Conservation (phyloP, 768 basidiomycete species). For the Hemileccinum impolitum region DNA sequence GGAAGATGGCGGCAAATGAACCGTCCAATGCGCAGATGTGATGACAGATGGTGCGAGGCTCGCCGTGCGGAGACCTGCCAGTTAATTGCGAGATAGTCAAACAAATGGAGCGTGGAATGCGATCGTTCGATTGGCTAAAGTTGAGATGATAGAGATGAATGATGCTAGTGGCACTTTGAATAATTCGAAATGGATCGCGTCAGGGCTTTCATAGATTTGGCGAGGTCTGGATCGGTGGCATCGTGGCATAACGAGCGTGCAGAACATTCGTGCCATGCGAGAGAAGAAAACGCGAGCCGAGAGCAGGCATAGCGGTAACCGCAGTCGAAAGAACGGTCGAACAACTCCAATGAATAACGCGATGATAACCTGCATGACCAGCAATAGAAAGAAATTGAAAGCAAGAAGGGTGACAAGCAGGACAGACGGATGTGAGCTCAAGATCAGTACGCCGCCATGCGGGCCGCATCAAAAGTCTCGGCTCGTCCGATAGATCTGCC, state of each 20-base stretch:
- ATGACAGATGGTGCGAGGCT: constrained; percentile 24
- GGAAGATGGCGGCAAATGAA: constrained; percentile 22
- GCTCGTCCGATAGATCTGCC: constrained; percentile 52
- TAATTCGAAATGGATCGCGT: constrained; percentile 9
- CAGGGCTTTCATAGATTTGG: constrained; percentile 7
- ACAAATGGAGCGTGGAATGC: constrained; percentile 32
- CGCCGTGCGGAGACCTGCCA: constrained; percentile 8
- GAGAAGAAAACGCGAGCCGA: constrained; percentile 10
- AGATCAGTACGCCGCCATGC: constrained; percentile 46
- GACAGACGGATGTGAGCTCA: constrained; percentile 10
- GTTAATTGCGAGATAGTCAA: constrained; percentile 23
- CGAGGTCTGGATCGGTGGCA: constrained; percentile 11
- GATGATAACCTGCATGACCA: constrained; percentile 10
- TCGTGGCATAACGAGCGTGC: constrained; percentile 15
- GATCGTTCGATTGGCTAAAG: constrained; percentile 20
- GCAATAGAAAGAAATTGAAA: constrained; percentile 7
- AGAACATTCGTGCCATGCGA: constrained; percentile 14
- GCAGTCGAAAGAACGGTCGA: constrained; percentile 7
- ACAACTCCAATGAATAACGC: constrained; percentile 2
- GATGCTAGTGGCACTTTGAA: constrained; percentile 17
- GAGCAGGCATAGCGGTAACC: constrained; percentile 10
- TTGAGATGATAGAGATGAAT: constrained; percentile 14
- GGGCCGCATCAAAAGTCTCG: constrained; percentile 66
- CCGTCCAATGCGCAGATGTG: constrained; percentile 29
- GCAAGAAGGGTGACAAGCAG: constrained; percentile 1